phyloP scores from a whole-genome alignment of 2,329 filamentous ascomycete species.

The Thielaviopsis ethacetica region DNA sequence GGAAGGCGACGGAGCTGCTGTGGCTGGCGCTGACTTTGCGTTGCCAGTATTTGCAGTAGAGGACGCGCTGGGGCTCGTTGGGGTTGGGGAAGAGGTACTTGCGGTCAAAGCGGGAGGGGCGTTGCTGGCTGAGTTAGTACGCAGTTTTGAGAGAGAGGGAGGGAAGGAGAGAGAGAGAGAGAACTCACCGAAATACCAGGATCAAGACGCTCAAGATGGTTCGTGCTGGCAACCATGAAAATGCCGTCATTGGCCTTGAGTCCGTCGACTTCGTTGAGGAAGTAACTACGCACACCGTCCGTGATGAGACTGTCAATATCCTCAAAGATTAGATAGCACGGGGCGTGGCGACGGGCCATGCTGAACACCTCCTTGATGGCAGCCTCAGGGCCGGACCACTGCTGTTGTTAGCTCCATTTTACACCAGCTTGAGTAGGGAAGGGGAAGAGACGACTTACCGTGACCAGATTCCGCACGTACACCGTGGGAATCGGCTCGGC shows the following conservation, averaged over 20 bases:
- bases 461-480: conserved; percentile 39
- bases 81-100: conserved; percentile 51
- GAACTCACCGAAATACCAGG: conserved; percentile 40
- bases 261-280: conserved; percentile 58
- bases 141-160: background rate
- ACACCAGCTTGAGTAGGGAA: conserved; percentile 12
- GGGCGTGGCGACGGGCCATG: conserved; percentile 44
- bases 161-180: background rate
- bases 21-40: conserved; percentile 35
- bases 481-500: conserved; percentile 39
- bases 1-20: conserved; percentile 41
- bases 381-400: conserved; percentile 39
- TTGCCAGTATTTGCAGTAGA: conserved; percentile 49
- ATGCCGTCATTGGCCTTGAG: conserved; percentile 55
- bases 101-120: conserved; percentile 49
- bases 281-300: conserved; percentile 46
- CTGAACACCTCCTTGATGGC: conserved; percentile 36
- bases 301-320: conserved; percentile 52
- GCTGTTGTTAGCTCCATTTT: conserved; percentile 16
- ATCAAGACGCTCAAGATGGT: conserved; percentile 49
- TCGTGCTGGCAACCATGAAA: conserved; percentile 51
- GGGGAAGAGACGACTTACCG: conserved; percentile 17
- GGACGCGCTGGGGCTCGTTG: conserved; percentile 32
- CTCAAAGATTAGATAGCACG: conserved; percentile 56
- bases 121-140: conserved; percentile 26